A percentile compares a stretch with the other conserved stretches of the same genome.
Conservation (phyloP, 1,139 yeast genomes). For the Debaryomycetaceae sp. region DNA sequence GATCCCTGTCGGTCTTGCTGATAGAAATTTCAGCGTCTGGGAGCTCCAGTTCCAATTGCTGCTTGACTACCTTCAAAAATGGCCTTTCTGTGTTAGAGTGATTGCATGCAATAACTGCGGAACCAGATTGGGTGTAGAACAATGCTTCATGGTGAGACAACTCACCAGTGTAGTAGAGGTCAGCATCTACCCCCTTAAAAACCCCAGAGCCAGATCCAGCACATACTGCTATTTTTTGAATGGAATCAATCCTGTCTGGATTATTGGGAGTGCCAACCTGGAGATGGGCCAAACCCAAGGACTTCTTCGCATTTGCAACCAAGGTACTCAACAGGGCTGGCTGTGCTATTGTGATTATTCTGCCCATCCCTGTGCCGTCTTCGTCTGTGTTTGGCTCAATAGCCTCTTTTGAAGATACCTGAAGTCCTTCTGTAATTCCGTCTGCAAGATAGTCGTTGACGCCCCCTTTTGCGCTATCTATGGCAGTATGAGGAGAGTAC, state of each 20-base stretch:
- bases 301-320: constrained; percentile 52
- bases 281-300: constrained; percentile 51
- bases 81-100: constrained; percentile 95
- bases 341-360: constrained; percentile 52
- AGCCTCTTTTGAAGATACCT: constrained; percentile 20
- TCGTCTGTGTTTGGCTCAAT: constrained; percentile 27
- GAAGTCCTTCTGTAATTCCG: constrained; percentile 43
- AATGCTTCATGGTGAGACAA: constrained; percentile 90
- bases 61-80: constrained; percentile 52
- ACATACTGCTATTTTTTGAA: constrained; percentile 73
- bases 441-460: constrained; percentile 89
- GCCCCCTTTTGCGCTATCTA: constrained; percentile 88
- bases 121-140: constrained; percentile 66
- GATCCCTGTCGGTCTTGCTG: constrained; percentile 56
- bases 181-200: constrained; percentile 63
- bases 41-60: constrained; percentile 47
- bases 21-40: constrained; percentile 41
- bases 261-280: constrained; percentile 58
- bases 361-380: constrained; percentile 76
- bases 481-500: constrained; percentile 93
- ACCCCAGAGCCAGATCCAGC: constrained; percentile 92
- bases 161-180: constrained; percentile 86
- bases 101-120: constrained; percentile 72
- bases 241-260: constrained; percentile 21
- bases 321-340: constrained; percentile 45